phyloP scores from a whole-genome alignment of 2,329 filamentous ascomycete species.

The Diaporthe longicolla region DNA sequence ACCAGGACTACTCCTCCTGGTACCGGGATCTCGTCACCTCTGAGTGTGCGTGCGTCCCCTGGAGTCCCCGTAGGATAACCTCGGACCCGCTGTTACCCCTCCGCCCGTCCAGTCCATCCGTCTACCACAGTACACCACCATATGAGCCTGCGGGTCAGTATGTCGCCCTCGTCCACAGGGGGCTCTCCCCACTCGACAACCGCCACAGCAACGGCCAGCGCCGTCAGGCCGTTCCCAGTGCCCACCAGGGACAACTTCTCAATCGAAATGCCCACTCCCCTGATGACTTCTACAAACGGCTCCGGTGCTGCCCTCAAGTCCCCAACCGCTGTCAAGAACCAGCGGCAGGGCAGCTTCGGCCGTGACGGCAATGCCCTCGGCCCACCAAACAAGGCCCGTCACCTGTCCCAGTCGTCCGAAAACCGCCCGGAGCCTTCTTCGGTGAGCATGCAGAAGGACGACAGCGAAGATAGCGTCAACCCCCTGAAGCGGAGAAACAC shows the following conservation, averaged over 20 bases:
- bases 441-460: constrained; percentile 61
- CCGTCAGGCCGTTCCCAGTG: constrained; percentile 60
- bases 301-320: constrained; percentile 60
- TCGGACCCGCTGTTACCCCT: constrained; percentile 43
- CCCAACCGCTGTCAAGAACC: constrained; percentile 62
- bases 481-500: constrained; percentile 74
- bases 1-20: neutral
- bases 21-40: neutral
- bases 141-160: constrained; percentile 46
- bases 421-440: constrained; percentile 58
- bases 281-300: constrained; percentile 55
- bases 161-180: constrained; percentile 68
- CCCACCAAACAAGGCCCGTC: constrained; percentile 67
- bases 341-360: constrained; percentile 65
- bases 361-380: constrained; percentile 66
- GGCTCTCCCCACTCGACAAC: constrained; percentile 64
- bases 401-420: constrained; percentile 69
- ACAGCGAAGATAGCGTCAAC: constrained; percentile 68
- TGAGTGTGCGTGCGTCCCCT: neutral
- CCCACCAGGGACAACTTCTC: constrained; percentile 63
- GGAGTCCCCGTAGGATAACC: constrained; percentile 10
- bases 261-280: constrained; percentile 63
- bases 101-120: constrained; percentile 42
- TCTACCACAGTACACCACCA: neutral
- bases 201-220: constrained; percentile 52